Base-by-base conservation (phyloP, 768 basidiomycete species). In the Kwoniella dendrophila region DNA sequence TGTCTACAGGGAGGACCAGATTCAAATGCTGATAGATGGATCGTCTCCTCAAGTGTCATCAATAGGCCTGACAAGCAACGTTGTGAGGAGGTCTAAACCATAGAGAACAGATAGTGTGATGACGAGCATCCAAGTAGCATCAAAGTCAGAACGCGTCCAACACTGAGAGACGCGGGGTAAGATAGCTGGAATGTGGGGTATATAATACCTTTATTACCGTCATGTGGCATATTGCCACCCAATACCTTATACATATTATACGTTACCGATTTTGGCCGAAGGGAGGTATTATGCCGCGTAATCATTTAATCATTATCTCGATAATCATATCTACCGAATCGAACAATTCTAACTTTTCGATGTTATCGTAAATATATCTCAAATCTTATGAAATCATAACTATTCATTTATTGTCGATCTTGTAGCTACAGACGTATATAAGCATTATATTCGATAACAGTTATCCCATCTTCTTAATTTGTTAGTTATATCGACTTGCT, bases 231-330 rank as follows among this genome's bases (percentile, higher is more conserved):
- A 18, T 36, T 51, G 32, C 45, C 45, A 48, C 26, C 6, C n/a
- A 49, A 16, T 49, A 24, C 47, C 24, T 22, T 24, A 27, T 12
- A 49, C 14, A 27, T 16, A 27, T 0, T 1, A 2, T 11, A 12
- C 20, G 38, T 6, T 2, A 49, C 49, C 56, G 56, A 58, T 58
- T 36, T 22, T 48, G 41, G 56, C 47, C 56, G 56, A 58, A 49
- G 34, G 7, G 11, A 4, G 18, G 29, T 26, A 32, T n/a, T 22
- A 12, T 41, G 54, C 56, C 56, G 56, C 56, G 56, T 58, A 58
- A 58, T 58, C 32, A 16, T 27, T 47, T 4, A 32, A 33, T 34
- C 4, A 45, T 44, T 29, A 18, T 40, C 24, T 54, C 51, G 16
- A 16, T 54, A 48, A 27, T 48, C 45, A 18, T 27, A 38, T n/a